These are phyloP conservation scores for Auriculariales sp. DNA, from an alignment of 768 basidiomycete species.

Conservation along the genomic window DNA sequence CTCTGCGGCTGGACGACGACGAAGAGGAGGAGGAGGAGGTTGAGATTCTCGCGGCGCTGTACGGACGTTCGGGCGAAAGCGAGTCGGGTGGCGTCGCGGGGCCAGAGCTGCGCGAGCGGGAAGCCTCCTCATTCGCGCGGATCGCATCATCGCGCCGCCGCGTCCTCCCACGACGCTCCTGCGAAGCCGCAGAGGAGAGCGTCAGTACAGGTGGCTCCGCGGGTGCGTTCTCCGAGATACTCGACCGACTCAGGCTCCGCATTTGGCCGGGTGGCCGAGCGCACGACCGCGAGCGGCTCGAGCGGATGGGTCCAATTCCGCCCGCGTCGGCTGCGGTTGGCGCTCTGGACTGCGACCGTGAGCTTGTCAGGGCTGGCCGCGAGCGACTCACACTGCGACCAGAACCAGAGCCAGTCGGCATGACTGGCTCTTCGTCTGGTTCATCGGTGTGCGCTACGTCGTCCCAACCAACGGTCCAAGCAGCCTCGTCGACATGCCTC, in stretches of 20 bases:
- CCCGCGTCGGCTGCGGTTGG: not conserved
- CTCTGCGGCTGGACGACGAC: too few relatives aligned
- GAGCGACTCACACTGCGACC: not conserved
- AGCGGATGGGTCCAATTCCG: not conserved
- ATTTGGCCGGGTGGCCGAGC: not conserved
- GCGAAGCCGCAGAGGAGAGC: not conserved
- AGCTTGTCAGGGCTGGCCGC: not conserved
- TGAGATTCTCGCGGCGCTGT: too few relatives aligned
- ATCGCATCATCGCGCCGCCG: not conserved
- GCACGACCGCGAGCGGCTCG: not conserved
- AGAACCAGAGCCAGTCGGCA: not conserved
- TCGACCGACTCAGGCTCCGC: not conserved
- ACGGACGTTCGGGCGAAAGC: too few relatives aligned
- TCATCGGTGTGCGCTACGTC: slow-evolving; percentile 3
- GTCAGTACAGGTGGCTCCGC: not conserved
- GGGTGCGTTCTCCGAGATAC: not conserved
- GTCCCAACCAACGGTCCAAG: slow-evolving; percentile 69
- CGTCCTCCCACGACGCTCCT: not conserved
- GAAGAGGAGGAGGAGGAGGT: too few relatives aligned
- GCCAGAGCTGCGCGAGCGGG: not conserved
- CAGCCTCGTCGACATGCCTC: slow-evolving; percentile 60
- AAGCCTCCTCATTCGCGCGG: not conserved
- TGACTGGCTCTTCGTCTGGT: not conserved
- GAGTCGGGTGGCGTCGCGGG: not conserved
- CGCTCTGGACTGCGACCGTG: not conserved